Percentiles rank a stretch among this genome's conserved stretches.
Evolutionary conservation across 805 yeast species (phyloP).

Genomic region (Lipomyces japonicus): DNA sequence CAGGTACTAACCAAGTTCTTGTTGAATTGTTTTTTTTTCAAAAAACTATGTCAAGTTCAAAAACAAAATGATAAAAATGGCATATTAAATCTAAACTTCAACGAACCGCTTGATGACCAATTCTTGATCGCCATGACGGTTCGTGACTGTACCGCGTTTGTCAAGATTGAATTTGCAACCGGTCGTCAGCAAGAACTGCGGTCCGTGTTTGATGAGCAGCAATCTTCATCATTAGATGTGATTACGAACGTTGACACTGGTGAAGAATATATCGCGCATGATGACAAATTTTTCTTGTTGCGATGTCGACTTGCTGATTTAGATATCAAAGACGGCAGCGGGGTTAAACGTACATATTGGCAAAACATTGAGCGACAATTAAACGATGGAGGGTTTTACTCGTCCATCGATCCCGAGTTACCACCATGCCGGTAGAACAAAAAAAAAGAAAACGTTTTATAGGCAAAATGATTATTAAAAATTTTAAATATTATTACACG

Average conservation of each 20-base stretch:
- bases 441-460: too few species aligned
- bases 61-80: slow-evolving; percentile 19
- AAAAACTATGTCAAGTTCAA: slow-evolving; percentile 31
- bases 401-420: not conserved
- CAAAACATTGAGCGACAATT: slow-evolving; percentile 39
- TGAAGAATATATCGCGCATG: not conserved
- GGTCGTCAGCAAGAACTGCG: slow-evolving; percentile 30
- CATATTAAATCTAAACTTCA: slow-evolving; percentile 9
- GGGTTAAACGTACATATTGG: slow-evolving; percentile 48
- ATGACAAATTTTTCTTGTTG: slow-evolving; percentile 34
- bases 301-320: slow-evolving; percentile 41
- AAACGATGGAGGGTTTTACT: slow-evolving; percentile 25
- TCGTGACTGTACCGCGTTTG: slow-evolving; percentile 55
- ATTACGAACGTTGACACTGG: not conserved
- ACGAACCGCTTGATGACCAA: slow-evolving; percentile 30
- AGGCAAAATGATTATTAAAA: not conserved
- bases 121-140: slow-evolving; percentile 51
- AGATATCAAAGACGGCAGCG: slow-evolving; percentile 23
- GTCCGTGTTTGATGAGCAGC: not conserved
- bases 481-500: not conserved
- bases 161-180: slow-evolving; percentile 36
- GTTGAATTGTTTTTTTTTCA: slow-evolving; percentile 23
- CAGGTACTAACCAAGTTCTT: slow-evolving; percentile 24
- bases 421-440: not conserved
- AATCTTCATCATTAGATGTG: not conserved